A percentile compares a stretch with the other conserved stretches of the same genome.
Evolutionary conservation across 345 rosid genomes (phyloP).

Genomic region (Gossypioides kirkii): DNA sequence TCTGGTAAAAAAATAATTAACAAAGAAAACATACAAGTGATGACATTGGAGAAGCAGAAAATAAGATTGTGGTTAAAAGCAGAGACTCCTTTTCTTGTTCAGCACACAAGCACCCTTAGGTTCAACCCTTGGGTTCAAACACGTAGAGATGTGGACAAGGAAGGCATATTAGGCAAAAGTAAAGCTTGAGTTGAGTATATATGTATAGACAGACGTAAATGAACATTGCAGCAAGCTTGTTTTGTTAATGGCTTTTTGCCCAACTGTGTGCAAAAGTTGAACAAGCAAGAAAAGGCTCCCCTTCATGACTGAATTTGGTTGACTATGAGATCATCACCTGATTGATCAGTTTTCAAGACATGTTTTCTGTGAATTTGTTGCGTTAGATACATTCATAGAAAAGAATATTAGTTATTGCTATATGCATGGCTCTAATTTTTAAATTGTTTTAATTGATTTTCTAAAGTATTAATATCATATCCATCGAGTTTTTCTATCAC

Average conservation of each 20-base stretch:
- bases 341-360: no score
- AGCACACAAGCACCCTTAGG: conserved; percentile 17
- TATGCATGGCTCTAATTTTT: no score
- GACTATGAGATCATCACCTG: not conserved
- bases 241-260: conserved; percentile 48
- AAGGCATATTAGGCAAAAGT: conserved; percentile 2
- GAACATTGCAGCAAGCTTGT: conserved; percentile 42
- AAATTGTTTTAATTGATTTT: no score
- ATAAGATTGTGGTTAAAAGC: not conserved
- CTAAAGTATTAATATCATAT: no score
- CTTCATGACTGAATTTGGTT: conserved; percentile 14
- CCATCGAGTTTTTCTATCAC: no score
- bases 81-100: conserved; percentile 33
- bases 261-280: conserved; percentile 35
- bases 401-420: no score
- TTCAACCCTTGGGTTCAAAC: not conserved
- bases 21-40: not conserved
- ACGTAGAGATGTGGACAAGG: conserved; percentile 18
- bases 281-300: conserved; percentile 8
- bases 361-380: no score
- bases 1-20: not conserved
- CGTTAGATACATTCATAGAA: no score
- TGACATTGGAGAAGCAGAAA: conserved; percentile 17
- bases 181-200: conserved; percentile 27
- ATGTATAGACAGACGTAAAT: conserved; percentile 30